Conservation (phyloP, 257 asterid genomes). For the Capsicum chinense region DNA sequence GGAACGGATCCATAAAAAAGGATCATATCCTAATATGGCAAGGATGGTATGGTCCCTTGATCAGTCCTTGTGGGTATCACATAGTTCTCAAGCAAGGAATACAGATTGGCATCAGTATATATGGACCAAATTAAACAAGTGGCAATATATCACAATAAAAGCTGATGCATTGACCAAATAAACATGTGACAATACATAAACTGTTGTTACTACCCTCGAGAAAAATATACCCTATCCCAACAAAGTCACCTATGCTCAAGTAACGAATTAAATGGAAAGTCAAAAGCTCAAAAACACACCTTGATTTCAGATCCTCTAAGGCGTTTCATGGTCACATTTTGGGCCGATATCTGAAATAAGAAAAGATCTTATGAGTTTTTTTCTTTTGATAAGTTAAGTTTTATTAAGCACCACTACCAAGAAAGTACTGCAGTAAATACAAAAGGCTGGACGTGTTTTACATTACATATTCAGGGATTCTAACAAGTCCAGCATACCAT, state of each 20-base stretch:
- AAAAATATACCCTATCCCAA: slow-evolving; percentile 14
- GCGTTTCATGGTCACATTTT: slow-evolving; percentile 92
- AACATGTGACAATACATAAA: neutral
- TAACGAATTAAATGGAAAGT: slow-evolving; percentile 23
- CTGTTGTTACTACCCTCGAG: neutral
- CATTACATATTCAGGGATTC: slow-evolving; percentile 2
- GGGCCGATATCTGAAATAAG: slow-evolving; percentile 73
- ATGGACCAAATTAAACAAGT: neutral
- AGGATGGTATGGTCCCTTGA: slow-evolving; percentile 11
- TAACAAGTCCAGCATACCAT: neutral
- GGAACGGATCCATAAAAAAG: neutral
- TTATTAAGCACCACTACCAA: neutral
- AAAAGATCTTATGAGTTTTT: neutral
- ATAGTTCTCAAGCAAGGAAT: slow-evolving; percentile 21
- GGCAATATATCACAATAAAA: neutral
- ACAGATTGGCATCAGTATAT: neutral
- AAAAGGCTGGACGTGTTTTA: neutral
- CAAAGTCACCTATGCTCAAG: neutral
- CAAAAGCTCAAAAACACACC: slow-evolving; percentile 49
- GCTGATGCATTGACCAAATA: neutral
- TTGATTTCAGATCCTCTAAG: slow-evolving; percentile 88
- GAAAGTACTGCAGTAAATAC: neutral
- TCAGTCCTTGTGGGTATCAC: neutral
- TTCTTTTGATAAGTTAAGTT: neutral
- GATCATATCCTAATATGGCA: neutral